Percentiles rank a stretch among this genome's conserved stretches.
phyloP scores from a whole-genome alignment of 2,329 filamentous ascomycete genomes.

The Colletotrichum chrysophilum region DNA sequence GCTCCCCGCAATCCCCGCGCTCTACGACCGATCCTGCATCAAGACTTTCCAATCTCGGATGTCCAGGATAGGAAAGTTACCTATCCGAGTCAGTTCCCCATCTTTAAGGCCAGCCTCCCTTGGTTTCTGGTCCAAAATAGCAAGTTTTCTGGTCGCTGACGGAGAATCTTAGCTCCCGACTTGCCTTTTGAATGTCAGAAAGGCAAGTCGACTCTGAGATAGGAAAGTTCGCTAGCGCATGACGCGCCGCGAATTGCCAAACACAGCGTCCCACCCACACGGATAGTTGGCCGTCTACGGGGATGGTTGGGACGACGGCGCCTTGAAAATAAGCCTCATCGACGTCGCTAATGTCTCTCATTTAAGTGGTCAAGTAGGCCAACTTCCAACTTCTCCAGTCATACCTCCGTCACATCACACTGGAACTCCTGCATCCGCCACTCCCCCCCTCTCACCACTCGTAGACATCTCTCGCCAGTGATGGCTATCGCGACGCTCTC shows the following conservation, averaged over 20 bases:
- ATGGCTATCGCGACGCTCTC: neutral
- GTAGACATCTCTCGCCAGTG: neutral
- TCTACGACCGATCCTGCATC: neutral
- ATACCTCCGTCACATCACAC: neutral
- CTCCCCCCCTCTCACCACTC: neutral
- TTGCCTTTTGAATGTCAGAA: neutral
- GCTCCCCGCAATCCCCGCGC: neutral
- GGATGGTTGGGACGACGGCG: neutral
- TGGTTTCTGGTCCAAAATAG: neutral
- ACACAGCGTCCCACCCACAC: neutral
- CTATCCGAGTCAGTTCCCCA: neutral
- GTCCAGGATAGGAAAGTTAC: neutral
- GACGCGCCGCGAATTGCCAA: neutral
- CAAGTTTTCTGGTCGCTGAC: neutral
- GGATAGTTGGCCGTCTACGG: neutral
- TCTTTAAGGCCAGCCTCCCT: neutral
- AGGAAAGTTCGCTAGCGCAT: neutral
- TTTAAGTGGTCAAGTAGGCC: neutral
- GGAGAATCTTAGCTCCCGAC: neutral
- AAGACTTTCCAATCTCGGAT: neutral
- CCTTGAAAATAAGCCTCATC: neutral
- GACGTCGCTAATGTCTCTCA: neutral
- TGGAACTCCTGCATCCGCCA: neutral
- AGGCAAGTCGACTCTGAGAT: neutral
- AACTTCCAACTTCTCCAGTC: neutral